phyloP scores from a whole-genome alignment of 495 filamentous ascomycete genomes.

The Penicillium crystallinum region DNA sequence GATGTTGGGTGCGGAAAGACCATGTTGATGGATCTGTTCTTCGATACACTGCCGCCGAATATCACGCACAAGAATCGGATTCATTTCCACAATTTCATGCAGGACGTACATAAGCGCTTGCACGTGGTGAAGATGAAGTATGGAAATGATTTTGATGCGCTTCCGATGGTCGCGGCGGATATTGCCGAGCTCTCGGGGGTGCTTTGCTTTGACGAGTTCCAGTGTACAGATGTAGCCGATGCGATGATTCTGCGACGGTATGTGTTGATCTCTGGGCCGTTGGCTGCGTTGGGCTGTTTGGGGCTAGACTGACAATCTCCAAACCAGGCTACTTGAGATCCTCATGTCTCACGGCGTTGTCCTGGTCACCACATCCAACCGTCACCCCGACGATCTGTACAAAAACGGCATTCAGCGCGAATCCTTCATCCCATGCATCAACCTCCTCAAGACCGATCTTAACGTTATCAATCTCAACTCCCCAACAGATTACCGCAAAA shows the following conservation, averaged over 20 bases:
- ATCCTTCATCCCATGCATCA: constrained; percentile 93
- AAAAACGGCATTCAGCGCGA: constrained; percentile 96
- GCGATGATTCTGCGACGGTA: constrained; percentile 91
- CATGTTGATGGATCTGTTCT: constrained; percentile 99
- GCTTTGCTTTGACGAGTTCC: constrained; percentile 97
- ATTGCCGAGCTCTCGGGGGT: constrained; percentile 82
- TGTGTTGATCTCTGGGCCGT: background rate
- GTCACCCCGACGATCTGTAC: constrained; percentile 93
- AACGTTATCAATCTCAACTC: constrained; percentile 92
- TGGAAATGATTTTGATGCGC: constrained; percentile 84
- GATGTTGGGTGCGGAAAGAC: constrained; percentile 98
- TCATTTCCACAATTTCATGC: constrained; percentile 99
- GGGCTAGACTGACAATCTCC: background rate
- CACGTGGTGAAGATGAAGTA: constrained; percentile 85
- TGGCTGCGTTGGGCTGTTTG: background rate
- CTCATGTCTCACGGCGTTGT: constrained; percentile 97
- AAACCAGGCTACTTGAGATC: constrained; percentile 68
- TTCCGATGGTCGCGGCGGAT: constrained; percentile 89
- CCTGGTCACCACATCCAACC: constrained; percentile 93
- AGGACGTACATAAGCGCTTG: constrained; percentile 89
- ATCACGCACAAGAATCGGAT: constrained; percentile 87
- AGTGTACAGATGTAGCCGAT: constrained; percentile 97
- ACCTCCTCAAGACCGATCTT: constrained; percentile 75
- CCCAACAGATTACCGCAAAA: constrained; percentile 93
- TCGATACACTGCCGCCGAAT: constrained; percentile 79